These are phyloP conservation scores for Zygosaccharomyces sapae DNA, from an alignment of 1,139 yeast genomes.

Conservation along the genomic window DNA sequence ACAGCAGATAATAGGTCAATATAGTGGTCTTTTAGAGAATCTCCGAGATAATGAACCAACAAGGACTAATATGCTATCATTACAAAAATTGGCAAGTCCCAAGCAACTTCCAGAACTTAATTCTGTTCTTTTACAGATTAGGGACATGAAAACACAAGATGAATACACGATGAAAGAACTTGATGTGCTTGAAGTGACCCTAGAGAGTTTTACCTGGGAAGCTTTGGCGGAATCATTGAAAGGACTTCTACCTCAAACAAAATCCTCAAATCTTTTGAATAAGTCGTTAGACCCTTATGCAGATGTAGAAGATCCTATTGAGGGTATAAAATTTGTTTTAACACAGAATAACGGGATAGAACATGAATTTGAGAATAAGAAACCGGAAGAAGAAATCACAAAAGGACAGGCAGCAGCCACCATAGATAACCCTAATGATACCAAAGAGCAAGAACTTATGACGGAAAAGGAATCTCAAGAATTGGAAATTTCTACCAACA, in stretches of 20 bases:
- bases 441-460: slow-evolving; percentile 12
- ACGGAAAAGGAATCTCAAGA: slow-evolving; percentile 12
- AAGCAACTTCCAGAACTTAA: slow-evolving; percentile 6
- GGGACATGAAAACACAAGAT: slow-evolving; percentile 31
- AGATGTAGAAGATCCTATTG: slow-evolving; percentile 47
- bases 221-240: slow-evolving; percentile 26
- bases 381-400: slow-evolving; percentile 5
- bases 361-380: slow-evolving; percentile 3
- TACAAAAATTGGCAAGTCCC: slow-evolving; percentile 1
- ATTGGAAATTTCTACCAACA: slow-evolving; percentile 8
- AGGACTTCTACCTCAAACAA: slow-evolving; percentile 29
- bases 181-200: slow-evolving; percentile 22
- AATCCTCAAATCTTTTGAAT: slow-evolving; percentile 26
- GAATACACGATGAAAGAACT: slow-evolving; percentile 28
- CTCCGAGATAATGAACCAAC: slow-evolving; percentile 15
- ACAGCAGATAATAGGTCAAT: slow-evolving; percentile 19
- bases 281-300: slow-evolving; percentile 46
- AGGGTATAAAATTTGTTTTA: slow-evolving; percentile 35
- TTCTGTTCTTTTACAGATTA: slow-evolving; percentile 23
- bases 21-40: slow-evolving; percentile 15
- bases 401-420: slow-evolving; percentile 7
- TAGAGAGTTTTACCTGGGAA: slow-evolving; percentile 32
- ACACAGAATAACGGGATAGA: slow-evolving; percentile 4
- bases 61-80: background rate
- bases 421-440: slow-evolving; percentile 6